Percentiles rank a stretch among this genome's conserved stretches.
Conservation (phyloP, 768 basidiomycete genomes). For the Mycena chlorophos region DNA sequence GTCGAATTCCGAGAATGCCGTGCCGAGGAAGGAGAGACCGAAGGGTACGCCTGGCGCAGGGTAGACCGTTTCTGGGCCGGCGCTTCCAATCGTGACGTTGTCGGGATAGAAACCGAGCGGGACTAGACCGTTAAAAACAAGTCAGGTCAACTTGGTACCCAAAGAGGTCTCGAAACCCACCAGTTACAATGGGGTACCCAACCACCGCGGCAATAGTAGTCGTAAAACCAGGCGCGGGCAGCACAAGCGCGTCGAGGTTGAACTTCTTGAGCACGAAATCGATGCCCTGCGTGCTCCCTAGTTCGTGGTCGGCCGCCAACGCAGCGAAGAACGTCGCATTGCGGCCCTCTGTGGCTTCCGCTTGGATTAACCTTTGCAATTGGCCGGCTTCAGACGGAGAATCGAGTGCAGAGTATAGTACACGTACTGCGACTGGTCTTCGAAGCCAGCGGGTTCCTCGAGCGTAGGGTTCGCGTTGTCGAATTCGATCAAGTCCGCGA, state of each 20-base stretch:
- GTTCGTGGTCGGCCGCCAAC: constrained; percentile 43
- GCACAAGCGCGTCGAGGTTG: constrained; percentile 51
- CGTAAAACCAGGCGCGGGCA: constrained; percentile 44
- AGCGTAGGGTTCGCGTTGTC: constrained; percentile 51
- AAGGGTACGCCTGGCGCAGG: constrained; percentile 60
- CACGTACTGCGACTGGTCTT: constrained; percentile 39
- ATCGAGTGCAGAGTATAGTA: neutral
- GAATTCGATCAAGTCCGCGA: constrained; percentile 60
- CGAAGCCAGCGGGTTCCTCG: constrained; percentile 44
- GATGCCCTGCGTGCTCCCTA: constrained; percentile 53
- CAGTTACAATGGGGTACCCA: constrained; percentile 66
- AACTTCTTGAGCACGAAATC: constrained; percentile 49
- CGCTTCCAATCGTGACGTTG: constrained; percentile 38
- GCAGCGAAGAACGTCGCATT: constrained; percentile 45
- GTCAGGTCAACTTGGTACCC: neutral
- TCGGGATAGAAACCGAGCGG: constrained; percentile 61
- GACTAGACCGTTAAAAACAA: constrained; percentile 32
- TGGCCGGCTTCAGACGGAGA: neutral
- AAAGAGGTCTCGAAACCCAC: constrained; percentile 30
- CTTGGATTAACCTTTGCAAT: constrained; percentile 34
- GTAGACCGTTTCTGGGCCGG: constrained; percentile 44
- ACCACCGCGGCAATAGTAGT: constrained; percentile 52
- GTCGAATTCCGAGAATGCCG: constrained; percentile 59
- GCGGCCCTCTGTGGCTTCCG: constrained; percentile 43
- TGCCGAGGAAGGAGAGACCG: constrained; percentile 61